phyloP scores from a whole-genome alignment of 2,329 filamentous ascomycete species.

The Arthrinium phaeospermum region DNA sequence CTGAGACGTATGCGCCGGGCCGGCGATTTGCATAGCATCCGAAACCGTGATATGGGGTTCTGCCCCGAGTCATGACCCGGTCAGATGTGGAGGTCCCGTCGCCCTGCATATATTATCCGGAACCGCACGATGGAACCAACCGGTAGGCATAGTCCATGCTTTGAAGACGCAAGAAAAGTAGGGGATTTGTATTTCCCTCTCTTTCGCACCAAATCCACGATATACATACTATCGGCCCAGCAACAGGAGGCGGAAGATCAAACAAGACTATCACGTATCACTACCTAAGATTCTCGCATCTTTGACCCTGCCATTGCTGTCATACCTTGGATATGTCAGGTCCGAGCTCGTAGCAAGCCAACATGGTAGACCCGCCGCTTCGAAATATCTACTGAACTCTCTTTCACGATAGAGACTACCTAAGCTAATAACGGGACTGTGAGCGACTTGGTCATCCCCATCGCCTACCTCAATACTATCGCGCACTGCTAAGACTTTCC shows the following conservation, averaged over 20 bases:
- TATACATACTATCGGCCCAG: not conserved
- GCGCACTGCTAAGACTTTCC: not conserved
- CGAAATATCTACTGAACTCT: not conserved
- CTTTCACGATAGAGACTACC: not conserved
- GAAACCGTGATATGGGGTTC: slow-evolving; percentile 14
- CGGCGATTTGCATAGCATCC: not conserved
- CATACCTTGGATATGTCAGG: not conserved
- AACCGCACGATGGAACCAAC: not conserved
- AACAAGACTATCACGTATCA: not conserved
- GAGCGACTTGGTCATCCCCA: not conserved
- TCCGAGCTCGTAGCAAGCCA: not conserved
- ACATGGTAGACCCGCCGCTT: not conserved
- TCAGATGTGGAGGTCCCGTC: not conserved
- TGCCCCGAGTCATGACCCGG: slow-evolving; percentile 5
- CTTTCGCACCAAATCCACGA: too few relatives aligned
- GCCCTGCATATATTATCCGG: not conserved
- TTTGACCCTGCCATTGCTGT: not conserved
- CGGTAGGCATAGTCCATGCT: too few relatives aligned
- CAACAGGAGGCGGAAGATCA: not conserved
- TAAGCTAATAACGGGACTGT: not conserved
- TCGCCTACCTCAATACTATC: not conserved
- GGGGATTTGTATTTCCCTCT: too few relatives aligned
- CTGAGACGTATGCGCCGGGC: not conserved
- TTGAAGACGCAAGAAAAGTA: too few relatives aligned
- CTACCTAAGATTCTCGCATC: not conserved